Percentiles rank a stretch among this genome's conserved stretches.
These are phyloP conservation scores for Pezicula neosporulosa DNA, from an alignment of 2,329 filamentous ascomycete species.

Conservation along the genomic window DNA sequence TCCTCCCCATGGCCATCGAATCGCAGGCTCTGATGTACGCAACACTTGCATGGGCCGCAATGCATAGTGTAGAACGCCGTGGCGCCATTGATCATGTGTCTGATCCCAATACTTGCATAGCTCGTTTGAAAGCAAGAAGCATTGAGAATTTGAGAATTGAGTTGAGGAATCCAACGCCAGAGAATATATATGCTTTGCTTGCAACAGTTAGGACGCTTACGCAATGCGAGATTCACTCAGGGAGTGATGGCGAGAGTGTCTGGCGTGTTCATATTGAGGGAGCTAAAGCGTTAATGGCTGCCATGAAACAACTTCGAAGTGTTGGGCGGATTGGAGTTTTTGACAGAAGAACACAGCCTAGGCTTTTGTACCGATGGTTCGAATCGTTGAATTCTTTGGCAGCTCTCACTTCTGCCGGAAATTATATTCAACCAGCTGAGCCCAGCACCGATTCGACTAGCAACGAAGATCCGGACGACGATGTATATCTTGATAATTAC, in stretches of 20 bases:
- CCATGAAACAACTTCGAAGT: not conserved
- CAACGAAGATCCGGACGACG: slow-evolving; percentile 12
- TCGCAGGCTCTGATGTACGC: slow-evolving; percentile 38
- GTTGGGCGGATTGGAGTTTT: not conserved
- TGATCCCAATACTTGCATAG: slow-evolving; percentile 33
- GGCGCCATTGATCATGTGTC: slow-evolving; percentile 30
- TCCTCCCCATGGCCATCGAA: slow-evolving; percentile 39
- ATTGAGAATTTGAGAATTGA: slow-evolving; percentile 36
- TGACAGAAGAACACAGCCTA: not conserved
- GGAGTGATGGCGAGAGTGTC: slow-evolving; percentile 32
- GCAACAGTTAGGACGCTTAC: slow-evolving; percentile 39
- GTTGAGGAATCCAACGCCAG: slow-evolving; percentile 29
- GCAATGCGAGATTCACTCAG: slow-evolving; percentile 38
- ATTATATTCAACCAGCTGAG: slow-evolving; percentile 16
- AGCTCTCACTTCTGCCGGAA: slow-evolving; percentile 33
- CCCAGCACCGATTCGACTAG: not conserved
- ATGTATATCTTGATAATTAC: slow-evolving; percentile 36
- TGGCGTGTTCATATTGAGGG: slow-evolving; percentile 40
- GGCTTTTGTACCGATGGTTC: slow-evolving; percentile 35
- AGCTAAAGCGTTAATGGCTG: slow-evolving; percentile 30
- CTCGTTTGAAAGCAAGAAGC: slow-evolving; percentile 34
- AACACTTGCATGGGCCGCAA: slow-evolving; percentile 37
- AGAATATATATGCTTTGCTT: slow-evolving; percentile 31
- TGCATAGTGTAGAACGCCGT: slow-evolving; percentile 34
- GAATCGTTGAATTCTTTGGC: slow-evolving; percentile 37